Conservation (phyloP, 768 basidiomycete species). For the Leccinum fibrillosum region DNA sequence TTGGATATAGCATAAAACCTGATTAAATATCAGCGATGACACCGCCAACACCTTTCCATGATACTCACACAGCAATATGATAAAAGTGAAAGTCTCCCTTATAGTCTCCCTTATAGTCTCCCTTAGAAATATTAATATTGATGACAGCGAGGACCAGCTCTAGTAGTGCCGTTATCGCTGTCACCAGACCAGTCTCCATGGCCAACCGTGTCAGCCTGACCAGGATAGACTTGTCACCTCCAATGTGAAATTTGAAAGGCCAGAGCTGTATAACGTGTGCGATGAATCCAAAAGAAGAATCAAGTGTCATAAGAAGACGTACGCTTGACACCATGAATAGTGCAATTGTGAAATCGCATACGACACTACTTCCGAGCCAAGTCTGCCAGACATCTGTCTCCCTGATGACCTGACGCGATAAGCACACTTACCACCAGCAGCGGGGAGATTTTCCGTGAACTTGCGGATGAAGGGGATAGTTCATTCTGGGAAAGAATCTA, state of each 20-base stretch:
- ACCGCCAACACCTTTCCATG: not conserved
- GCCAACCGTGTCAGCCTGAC: conserved; percentile 19
- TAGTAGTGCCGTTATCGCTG: conserved; percentile 14
- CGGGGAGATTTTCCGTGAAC: not conserved
- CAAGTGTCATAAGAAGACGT: not conserved
- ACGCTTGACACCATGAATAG: conserved; percentile 18
- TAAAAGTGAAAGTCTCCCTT: not conserved
- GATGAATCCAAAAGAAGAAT: not conserved
- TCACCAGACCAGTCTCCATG: conserved; percentile 25
- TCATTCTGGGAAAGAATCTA: not conserved
- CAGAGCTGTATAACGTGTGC: conserved; percentile 10
- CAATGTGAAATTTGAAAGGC: conserved; percentile 5
- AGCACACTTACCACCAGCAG: conserved; percentile 10
- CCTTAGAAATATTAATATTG: too few relatives aligned
- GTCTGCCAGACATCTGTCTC: conserved; percentile 5
- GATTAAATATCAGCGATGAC: not conserved
- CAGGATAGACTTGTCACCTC: conserved; percentile 1
- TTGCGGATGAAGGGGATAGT: not conserved
- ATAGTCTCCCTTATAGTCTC: too few relatives aligned
- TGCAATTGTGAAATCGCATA: conserved; percentile 20
- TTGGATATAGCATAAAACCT: not conserved
- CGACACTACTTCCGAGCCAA: conserved; percentile 21
- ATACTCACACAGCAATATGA: conserved; percentile 22
- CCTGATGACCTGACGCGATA: too few relatives aligned
- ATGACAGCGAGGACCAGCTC: conserved; percentile 16